phyloP scores from a whole-genome alignment of 2,329 filamentous ascomycete genomes.

The Biscogniauxia marginata region DNA sequence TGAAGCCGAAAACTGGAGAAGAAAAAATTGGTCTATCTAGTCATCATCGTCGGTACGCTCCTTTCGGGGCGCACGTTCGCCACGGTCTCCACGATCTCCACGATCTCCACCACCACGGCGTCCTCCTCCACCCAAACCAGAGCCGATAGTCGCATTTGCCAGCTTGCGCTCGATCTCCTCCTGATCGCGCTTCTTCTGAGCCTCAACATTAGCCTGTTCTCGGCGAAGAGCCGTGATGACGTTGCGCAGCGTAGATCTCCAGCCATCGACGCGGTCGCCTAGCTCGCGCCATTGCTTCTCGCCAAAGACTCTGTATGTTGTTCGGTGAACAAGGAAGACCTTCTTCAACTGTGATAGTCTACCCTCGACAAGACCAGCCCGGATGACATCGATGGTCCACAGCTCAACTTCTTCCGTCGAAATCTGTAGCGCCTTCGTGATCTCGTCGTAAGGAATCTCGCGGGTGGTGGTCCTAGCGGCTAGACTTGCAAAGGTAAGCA shows the following conservation, averaged over 20 bases:
- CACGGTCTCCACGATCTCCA: conserved; percentile 26
- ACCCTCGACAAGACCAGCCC: conserved; percentile 91
- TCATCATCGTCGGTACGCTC: conserved; percentile 58
- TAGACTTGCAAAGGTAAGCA: conserved; percentile 87
- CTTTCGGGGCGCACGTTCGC: conserved; percentile 36
- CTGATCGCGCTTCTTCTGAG: conserved; percentile 74
- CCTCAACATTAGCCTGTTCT: conserved; percentile 77
- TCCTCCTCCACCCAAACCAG: conserved; percentile 35
- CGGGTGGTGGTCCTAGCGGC: conserved; percentile 80
- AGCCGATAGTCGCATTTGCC: conserved; percentile 40
- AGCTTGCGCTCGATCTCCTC: conserved; percentile 70
- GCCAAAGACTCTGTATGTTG: conserved; percentile 94
- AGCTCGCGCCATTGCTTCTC: conserved; percentile 99
- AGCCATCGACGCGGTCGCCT: conserved; percentile 84
- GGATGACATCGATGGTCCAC: conserved; percentile 98
- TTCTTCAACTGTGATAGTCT: conserved; percentile 91
- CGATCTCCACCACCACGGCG: conserved; percentile 24
- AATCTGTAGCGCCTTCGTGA: conserved; percentile 82
- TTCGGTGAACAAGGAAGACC: conserved; percentile 93
- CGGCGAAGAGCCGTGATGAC: conserved; percentile 76
- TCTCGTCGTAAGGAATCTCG: conserved; percentile 83
- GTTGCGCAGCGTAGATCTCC: conserved; percentile 76
- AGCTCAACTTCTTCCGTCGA: conserved; percentile 84
- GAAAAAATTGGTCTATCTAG: conserved; percentile 33
- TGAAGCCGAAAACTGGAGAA: conserved; percentile 19